Evolutionary conservation across 371 early-diverging fungal genomes (phyloP).

Genomic region (Mucor sp.): DNA sequence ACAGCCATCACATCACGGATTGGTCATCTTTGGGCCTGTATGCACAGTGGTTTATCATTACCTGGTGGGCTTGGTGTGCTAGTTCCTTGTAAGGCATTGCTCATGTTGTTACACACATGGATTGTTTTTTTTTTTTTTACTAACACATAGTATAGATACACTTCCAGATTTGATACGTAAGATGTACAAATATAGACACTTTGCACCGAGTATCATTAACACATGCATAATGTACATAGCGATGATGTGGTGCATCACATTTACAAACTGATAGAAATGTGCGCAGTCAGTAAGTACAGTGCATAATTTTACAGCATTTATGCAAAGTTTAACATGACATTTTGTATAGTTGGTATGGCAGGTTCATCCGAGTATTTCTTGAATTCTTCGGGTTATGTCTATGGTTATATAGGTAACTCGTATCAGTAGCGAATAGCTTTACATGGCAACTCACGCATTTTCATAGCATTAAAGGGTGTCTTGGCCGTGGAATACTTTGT

Average conservation of each 20-base stretch:
- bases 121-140: too few species aligned
- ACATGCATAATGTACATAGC: slow-evolving; percentile 17
- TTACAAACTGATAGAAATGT: slow-evolving; percentile 53
- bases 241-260: slow-evolving; percentile 58
- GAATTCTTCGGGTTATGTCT: slow-evolving; percentile 46
- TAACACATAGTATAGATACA: slow-evolving; percentile 51
- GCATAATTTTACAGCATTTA: neutral
- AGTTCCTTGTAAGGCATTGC: slow-evolving; percentile 42
- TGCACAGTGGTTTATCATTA: slow-evolving; percentile 59
- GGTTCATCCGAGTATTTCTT: slow-evolving; percentile 51
- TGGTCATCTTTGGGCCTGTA: slow-evolving; percentile 55
- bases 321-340: neutral
- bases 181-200: slow-evolving; percentile 13
- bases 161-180: slow-evolving; percentile 63
- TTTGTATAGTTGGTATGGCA: slow-evolving; percentile 52
- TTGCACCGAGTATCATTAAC: neutral
- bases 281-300: slow-evolving; percentile 47
- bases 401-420: slow-evolving; percentile 50
- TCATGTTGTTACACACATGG: neutral
- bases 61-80: slow-evolving; percentile 64
- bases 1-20: slow-evolving; percentile 59
- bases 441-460: neutral
- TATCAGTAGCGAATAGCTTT: neutral
- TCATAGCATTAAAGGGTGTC: slow-evolving; percentile 46
- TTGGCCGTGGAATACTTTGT: slow-evolving; percentile 57